Base-by-base conservation (phyloP, 1,284 basidiomycete genomes). In the Gomphus sp. region DNA sequence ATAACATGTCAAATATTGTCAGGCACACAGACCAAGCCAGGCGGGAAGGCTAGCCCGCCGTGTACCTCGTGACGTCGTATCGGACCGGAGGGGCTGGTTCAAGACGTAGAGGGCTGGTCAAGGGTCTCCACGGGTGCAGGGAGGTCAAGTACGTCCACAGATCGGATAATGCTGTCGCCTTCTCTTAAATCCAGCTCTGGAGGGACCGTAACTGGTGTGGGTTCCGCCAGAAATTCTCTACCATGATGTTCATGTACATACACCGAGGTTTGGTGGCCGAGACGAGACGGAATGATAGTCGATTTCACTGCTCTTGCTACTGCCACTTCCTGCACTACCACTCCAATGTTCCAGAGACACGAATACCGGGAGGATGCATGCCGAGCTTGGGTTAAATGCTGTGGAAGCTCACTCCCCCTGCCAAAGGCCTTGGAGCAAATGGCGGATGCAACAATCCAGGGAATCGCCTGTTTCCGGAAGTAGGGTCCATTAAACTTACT, bases 31-130 rank as follows among this genome's bases (percentile, higher is more conserved):
- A 61, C 64, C 41, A 64, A 64, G 47, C 51, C 49, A 28, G 64
- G 65, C 79, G 58, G 58, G 31, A 59, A 54, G 1, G 11, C 6
- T 33, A 53, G 22, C 28, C 22, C 33, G n/a, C n/a, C n/a, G n/a
- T 22, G 33, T 41, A 22, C n/a, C 33, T 22, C 41, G 36, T 22
- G 37, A 44, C 14, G 55, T 28, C 6, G 49, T 49, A 11, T 58
- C 49, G 18, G 56, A 8, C 34, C 39, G 43, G 28, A 25, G 39
- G 16, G 25, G n/a, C 18, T 9, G 36, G 34, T 36, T 53, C 50
- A 33, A 52, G 51, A 16, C 53, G 34, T 25, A 45, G 22, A 18
- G 50, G 50, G 16, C 14, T n/a, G 36, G 22, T 56, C 11, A 59
- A 54, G 14, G 58, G 58, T 33, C 3, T 36, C 39, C 37, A 54